phyloP scores from a whole-genome alignment of 805 yeast species.

The Ogataea pilisensis region DNA sequence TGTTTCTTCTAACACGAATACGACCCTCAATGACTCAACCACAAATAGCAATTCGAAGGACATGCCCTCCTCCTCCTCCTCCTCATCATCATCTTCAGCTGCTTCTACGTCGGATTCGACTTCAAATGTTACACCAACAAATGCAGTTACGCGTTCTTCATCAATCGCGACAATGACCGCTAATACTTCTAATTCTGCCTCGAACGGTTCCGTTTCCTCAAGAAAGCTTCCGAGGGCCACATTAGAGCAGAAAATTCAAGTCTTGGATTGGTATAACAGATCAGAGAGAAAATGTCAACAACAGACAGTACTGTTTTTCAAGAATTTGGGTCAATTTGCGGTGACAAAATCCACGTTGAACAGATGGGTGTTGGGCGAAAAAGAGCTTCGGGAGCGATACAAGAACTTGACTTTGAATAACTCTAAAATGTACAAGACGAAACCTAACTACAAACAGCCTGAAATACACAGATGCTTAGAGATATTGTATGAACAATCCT shows the following conservation, averaged over 20 bases:
- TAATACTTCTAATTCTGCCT: too few species aligned
- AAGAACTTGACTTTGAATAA: slow-evolving; percentile 25
- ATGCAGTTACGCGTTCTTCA: neutral
- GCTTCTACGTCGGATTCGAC: too few species aligned
- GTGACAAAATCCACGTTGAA: slow-evolving; percentile 37
- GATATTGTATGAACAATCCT: slow-evolving; percentile 33
- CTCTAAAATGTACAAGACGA: slow-evolving; percentile 28
- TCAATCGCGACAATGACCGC: too few species aligned
- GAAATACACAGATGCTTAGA: slow-evolving; percentile 35
- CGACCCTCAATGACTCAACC: too few species aligned
- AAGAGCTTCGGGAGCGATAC: slow-evolving; percentile 27
- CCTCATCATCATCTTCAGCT: neutral
- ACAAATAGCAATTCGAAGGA: too few species aligned
- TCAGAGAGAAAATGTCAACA: slow-evolving; percentile 32
- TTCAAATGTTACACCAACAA: neutral
- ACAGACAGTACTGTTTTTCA: slow-evolving; percentile 33
- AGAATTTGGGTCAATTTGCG: slow-evolving; percentile 27
- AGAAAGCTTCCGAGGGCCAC: slow-evolving; percentile 33
- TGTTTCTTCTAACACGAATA: neutral
- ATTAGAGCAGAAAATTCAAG: slow-evolving; percentile 33
- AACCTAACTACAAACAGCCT: slow-evolving; percentile 30
- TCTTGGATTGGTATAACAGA: slow-evolving; percentile 33
- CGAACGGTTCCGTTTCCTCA: too few species aligned
- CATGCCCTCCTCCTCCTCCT: neutral
- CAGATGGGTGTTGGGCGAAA: slow-evolving; percentile 37